Evolutionary conservation across 1,284 basidiomycete species (phyloP), one percentile per base, ranked within the genome.

Genomic region (Puccinia brachypodii): DNA sequence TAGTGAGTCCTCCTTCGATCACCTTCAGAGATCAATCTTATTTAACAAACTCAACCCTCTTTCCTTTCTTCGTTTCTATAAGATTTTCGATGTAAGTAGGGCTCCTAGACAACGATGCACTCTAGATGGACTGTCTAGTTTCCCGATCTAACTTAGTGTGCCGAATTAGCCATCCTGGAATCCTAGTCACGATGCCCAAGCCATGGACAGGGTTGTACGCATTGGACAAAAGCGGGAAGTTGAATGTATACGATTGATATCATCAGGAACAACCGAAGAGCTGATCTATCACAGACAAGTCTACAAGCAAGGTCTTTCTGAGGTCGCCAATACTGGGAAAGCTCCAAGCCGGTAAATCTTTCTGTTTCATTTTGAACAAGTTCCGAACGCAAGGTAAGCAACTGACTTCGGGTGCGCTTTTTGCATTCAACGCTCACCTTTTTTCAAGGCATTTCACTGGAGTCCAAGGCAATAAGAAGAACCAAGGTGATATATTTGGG

Each of bases 401-500:
- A 33, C 16, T 38, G 11, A 53, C 9, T 42, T 36, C 28, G 38
- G 22, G 11, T 36, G n/a, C n/a, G 33, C 33, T 62, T 60, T 1
- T 76, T 38, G 14, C 33, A 8, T 19, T 50, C 22, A 11, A 22
- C 22, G 9, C 31, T 33, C 42, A n/a, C 19, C 19, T 16, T 38
- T 47, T 72, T 73, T 72, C 9, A 60, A 76, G 76, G 25, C 38
- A 80, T 71, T 80, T 80, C 31, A 80, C 56, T 36, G 77, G 77
- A 44, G 77, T 80, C 16, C 77, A 80, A 50, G 77, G 77, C 6
- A 69, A 80, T 44, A 72, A 47, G 31, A 80, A 80, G 9, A 71
- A 80, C 40, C 77, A 80, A 72, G 77, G 77, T 6, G 56, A 80
- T 47, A 80, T 72, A 40, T 80, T 68, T 68, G 77, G 77, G 77